phyloP scores from a whole-genome alignment of 352 stramenopile species.

The Phytophthora capsici region DNA sequence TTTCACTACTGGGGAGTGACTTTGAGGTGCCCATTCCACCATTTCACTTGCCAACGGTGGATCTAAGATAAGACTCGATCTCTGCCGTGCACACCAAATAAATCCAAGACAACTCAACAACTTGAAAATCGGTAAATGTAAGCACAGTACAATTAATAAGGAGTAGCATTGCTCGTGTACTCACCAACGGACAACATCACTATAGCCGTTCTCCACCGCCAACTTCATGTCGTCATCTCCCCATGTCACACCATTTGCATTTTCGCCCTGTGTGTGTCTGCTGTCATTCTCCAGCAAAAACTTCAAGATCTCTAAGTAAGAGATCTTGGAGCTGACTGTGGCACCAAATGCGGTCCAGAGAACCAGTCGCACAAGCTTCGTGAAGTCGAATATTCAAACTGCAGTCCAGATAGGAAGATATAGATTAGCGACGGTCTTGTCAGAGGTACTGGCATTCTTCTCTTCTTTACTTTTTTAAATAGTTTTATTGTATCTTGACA shows the following conservation, averaged over 20 bases:
- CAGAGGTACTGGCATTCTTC: not conserved
- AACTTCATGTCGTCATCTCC: conserved; percentile 1
- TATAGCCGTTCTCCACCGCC: conserved; percentile 1
- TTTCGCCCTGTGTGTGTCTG: not conserved
- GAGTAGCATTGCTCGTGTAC: not conserved
- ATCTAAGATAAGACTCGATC: not conserved
- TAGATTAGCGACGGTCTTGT: no score
- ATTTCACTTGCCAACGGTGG: conserved; percentile 3
- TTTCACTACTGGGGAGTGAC: not conserved
- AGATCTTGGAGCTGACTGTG: not conserved
- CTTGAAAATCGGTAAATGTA: not conserved
- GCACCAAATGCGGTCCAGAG: no score
- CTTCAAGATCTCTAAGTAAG: conserved; percentile 1
- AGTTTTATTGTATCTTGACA: not conserved
- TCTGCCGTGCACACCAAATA: not conserved
- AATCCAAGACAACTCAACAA: not conserved
- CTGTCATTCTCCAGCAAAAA: conserved; percentile 5
- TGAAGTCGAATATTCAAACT: no score
- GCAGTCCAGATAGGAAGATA: no score
- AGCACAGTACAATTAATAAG: no score
- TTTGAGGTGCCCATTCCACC: not conserved
- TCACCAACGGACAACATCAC: conserved; percentile 3
- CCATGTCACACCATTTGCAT: not conserved
- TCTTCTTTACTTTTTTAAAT: no score
- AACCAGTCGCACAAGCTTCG: no score